These are phyloP conservation scores for Cercospora janseana DNA, from an alignment of 2,329 filamentous ascomycete species.

Conservation along the genomic window DNA sequence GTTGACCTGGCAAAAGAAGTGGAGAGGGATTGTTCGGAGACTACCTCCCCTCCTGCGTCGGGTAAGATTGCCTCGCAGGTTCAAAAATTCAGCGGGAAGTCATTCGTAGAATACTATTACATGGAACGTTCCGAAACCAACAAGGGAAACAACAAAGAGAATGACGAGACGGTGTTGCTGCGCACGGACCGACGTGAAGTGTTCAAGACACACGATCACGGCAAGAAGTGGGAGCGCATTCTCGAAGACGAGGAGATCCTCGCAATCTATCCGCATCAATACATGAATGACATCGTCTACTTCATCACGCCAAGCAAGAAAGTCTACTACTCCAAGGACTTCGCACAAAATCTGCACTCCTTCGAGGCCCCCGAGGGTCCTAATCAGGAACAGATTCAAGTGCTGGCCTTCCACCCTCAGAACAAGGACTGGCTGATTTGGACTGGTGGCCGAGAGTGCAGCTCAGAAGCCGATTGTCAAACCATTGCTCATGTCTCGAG, in stretches of 20 bases:
- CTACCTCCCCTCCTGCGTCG: conserved; percentile 53
- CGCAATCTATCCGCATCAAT: conserved; percentile 71
- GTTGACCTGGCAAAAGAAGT: conserved; percentile 51
- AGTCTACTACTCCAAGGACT: conserved; percentile 78
- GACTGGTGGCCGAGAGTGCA: conserved; percentile 70
- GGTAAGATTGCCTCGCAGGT: conserved; percentile 65
- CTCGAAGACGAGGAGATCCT: conserved; percentile 68
- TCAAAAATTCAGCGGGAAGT: conserved; percentile 61
- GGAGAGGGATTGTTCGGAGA: conserved; percentile 72
- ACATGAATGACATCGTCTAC: conserved; percentile 82
- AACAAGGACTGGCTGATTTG: conserved; percentile 90
- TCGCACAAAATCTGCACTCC: conserved; percentile 68
- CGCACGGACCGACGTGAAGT: conserved; percentile 60
- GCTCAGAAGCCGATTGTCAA: conserved; percentile 60
- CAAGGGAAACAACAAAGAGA: conserved; percentile 45
- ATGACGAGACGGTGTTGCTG: conserved; percentile 72
- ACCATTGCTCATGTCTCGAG: conserved; percentile 71
- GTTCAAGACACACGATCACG: conserved; percentile 78
- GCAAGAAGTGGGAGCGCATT: conserved; percentile 72
- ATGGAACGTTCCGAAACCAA: conserved; percentile 66
- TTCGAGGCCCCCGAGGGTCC: conserved; percentile 68
- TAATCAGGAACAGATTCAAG: conserved; percentile 50
- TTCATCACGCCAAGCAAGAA: conserved; percentile 70
- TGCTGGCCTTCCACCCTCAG: conserved; percentile 78
- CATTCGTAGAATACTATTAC: conserved; percentile 64